A percentile compares a stretch with the other conserved stretches of the same genome.
phyloP scores from a whole-genome alignment of 2,329 filamentous ascomycete species.

The Pseudopithomyces chartarum region DNA sequence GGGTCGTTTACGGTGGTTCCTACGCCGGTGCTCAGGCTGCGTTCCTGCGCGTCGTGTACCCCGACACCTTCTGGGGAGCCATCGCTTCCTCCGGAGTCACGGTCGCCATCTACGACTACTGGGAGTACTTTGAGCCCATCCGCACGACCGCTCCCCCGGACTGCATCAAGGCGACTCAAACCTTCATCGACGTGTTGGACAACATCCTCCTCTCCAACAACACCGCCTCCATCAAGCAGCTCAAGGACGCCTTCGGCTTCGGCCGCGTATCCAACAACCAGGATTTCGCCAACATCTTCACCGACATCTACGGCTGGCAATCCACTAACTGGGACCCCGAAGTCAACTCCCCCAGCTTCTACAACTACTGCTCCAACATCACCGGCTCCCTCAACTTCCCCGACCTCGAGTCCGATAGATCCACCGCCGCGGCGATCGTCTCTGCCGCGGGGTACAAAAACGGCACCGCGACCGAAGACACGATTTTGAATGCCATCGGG shows the following conservation, averaged over 20 bases:
- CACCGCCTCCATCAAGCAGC: constrained; percentile 44
- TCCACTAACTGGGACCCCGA: constrained; percentile 57
- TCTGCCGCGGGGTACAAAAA: constrained; percentile 55
- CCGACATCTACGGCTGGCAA: constrained; percentile 59
- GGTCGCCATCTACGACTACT: constrained; percentile 77
- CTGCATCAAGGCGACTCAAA: constrained; percentile 69
- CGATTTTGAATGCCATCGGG: constrained; percentile 62
- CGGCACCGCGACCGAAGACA: constrained; percentile 51
- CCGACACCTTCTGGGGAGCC: constrained; percentile 76
- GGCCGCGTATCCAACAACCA: constrained; percentile 54
- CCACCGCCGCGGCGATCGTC: constrained; percentile 52
- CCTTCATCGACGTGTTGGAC: constrained; percentile 63
- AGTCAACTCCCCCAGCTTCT: constrained; percentile 55
- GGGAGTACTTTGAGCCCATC: constrained; percentile 66
- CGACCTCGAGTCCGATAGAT: constrained; percentile 38
- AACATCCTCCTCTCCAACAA: constrained; percentile 60
- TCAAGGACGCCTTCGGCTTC: constrained; percentile 62
- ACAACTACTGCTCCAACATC: constrained; percentile 60
- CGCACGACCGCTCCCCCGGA: constrained; percentile 61
- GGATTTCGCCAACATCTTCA: constrained; percentile 59
- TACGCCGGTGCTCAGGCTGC: constrained; percentile 83
- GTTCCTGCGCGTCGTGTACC: constrained; percentile 76
- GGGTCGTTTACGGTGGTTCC: constrained; percentile 81
- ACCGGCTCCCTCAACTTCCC: constrained; percentile 54
- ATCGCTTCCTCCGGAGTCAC: constrained; percentile 84